Evolutionary conservation across 2,329 filamentous ascomycete species (phyloP), one percentile per base, ranked within the genome.

Genomic region (Aspergillus sp.): DNA sequence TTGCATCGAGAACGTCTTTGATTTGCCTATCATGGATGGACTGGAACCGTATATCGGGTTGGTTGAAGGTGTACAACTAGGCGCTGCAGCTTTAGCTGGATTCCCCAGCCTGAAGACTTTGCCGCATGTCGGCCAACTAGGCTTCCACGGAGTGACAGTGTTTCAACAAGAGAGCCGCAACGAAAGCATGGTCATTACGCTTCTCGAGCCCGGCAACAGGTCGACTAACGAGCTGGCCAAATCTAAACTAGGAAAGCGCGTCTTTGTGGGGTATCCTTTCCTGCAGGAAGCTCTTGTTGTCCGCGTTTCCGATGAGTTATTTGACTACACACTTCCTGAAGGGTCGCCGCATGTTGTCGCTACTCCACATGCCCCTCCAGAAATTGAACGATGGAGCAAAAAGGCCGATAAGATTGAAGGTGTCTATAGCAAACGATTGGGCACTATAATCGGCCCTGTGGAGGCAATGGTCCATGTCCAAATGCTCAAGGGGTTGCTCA

Each of bases 151-250:
- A 2, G 88, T 98, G 52, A 93, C 85, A 53, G 89, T 98, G 30
- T 98, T 98, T 74, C 90, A 95, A 64, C 84, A 91, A 58, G 93
- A 97, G 58, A 96, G 90, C 65, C 85, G 89, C 44, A 97, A 97
- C 62, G 90, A 96, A 68, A 98, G 91, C 68, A 90, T 97, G 83
- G 82, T 97, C 20, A 80, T 97, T 48, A 95, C 88, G 2, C 75
- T 98, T 44, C 77, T 84, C 27, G 85, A 88, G 33, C 81, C 87
- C 0, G 88, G 90, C 53, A 71, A 74, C 49, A 83, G 85, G 32
- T 83, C 85, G 43, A 86, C 81, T 54, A 76, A 84, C 19, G 83
- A 87, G 56, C 73, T 80, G 47, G 90, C 90, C 47, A 88, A 89
- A 65, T 71, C 75, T 44, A 91, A 89, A 63, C 78, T 98, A 41